Percentiles rank a stretch among this genome's conserved stretches.
Evolutionary conservation across 1,139 yeast genomes (phyloP).

Genomic region (Geotrichum fermentans): DNA sequence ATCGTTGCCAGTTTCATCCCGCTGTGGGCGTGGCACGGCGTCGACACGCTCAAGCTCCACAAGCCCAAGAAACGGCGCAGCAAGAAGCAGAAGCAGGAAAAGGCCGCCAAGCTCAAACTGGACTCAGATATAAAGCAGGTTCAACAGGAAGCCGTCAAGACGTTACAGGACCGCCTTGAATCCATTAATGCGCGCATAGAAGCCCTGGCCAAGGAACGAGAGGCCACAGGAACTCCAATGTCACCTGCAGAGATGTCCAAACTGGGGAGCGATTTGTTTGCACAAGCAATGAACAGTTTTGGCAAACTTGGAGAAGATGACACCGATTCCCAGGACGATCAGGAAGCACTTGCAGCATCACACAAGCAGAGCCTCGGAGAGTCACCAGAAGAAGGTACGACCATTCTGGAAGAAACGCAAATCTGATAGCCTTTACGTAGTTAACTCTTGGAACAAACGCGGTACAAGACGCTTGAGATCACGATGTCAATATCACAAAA

Average conservation of each 20-base stretch:
- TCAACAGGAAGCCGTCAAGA: slow-evolving; percentile 4
- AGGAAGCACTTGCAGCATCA: no score
- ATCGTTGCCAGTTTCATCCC: slow-evolving; percentile 89
- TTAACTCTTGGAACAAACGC: no score
- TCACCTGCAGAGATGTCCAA: slow-evolving; percentile 2
- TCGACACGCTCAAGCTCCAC: slow-evolving; percentile 31
- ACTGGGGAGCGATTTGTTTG: slow-evolving; percentile 8
- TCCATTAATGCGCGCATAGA: slow-evolving; percentile 14
- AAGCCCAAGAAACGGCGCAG: slow-evolving; percentile 26
- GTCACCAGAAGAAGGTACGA: no score
- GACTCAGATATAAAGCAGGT: slow-evolving; percentile 1
- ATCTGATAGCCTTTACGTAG: no score
- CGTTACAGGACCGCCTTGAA: background rate
- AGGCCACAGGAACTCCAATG: slow-evolving; percentile 13
- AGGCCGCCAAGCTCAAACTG: background rate
- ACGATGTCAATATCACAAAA: no score
- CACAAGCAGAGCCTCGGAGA: no score
- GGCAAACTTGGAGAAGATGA: background rate
- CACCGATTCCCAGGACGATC: background rate
- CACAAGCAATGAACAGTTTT: background rate
- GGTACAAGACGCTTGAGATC: no score
- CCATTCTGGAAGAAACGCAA: no score
- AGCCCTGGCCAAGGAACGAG: slow-evolving; percentile 7
- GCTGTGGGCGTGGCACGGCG: slow-evolving; percentile 74
- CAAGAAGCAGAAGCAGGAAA: slow-evolving; percentile 9